Conservation (phyloP, 2,329 filamentous ascomycete genomes). For the Westerdykella sp. region DNA sequence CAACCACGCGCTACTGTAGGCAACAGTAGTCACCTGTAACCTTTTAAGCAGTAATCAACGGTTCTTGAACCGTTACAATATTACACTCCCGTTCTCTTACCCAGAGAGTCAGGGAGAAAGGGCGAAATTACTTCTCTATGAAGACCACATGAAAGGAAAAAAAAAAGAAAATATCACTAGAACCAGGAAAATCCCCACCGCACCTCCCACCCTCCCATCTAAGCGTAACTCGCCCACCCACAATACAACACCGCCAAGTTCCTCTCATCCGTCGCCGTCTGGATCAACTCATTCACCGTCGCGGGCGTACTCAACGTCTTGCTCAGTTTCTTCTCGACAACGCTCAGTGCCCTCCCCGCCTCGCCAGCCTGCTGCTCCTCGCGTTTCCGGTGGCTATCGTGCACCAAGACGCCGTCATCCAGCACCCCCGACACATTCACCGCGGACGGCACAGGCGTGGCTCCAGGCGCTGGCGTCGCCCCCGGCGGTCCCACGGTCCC, state of each 20-base stretch:
- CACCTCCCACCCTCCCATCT: not conserved
- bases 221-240: constrained; percentile 36
- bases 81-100: too few species aligned
- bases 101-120: too few species aligned
- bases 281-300: constrained; percentile 94
- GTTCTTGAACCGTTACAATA: too few species aligned
- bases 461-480: constrained; percentile 26
- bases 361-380: constrained; percentile 60
- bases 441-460: constrained; percentile 3
- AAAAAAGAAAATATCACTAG: too few species aligned
- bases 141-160: too few species aligned
- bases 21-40: too few species aligned
- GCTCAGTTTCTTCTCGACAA: constrained; percentile 92
- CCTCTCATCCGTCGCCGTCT: constrained; percentile 86
- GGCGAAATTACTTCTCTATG: too few species aligned
- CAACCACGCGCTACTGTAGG: too few species aligned
- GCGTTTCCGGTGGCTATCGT: constrained; percentile 34
- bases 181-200: too few species aligned
- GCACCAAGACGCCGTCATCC: constrained; percentile 17
- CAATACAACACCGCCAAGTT: constrained; percentile 79
- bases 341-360: constrained; percentile 82
- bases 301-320: constrained; percentile 91
- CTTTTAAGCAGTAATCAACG: too few species aligned
- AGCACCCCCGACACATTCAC: constrained; percentile 5
- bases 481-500: constrained; percentile 23